Conservation (phyloP, 768 basidiomycete species). For the Megacollybia marginata region DNA sequence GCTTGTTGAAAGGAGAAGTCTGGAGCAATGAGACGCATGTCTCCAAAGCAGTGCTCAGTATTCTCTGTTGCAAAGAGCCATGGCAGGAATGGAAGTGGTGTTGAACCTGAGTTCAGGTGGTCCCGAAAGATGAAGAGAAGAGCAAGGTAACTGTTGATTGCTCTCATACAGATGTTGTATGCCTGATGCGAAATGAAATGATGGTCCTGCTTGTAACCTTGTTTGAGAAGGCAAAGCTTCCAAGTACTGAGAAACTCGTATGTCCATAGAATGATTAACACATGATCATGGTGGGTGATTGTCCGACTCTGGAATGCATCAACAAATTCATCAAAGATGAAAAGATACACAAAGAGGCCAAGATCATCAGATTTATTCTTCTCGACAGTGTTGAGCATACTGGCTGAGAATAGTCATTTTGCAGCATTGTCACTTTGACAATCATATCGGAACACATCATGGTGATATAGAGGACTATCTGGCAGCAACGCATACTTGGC, state of each 20-base stretch:
- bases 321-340: slow-evolving; percentile 28
- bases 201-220: slow-evolving; percentile 10
- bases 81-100: slow-evolving; percentile 26
- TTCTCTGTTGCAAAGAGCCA: slow-evolving; percentile 27
- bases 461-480: slow-evolving; percentile 14
- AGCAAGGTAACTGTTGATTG: slow-evolving; percentile 24
- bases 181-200: slow-evolving; percentile 27
- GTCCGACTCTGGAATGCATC: slow-evolving; percentile 30
- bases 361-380: slow-evolving; percentile 16
- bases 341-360: too few relatives aligned
- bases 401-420: slow-evolving; percentile 27
- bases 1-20: slow-evolving; percentile 28
- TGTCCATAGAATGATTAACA: slow-evolving; percentile 22
- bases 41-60: slow-evolving; percentile 27
- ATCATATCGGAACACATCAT: slow-evolving; percentile 27
- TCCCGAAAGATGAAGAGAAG: slow-evolving; percentile 29
- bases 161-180: slow-evolving; percentile 19
- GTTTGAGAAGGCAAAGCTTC: slow-evolving; percentile 13
- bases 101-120: slow-evolving; percentile 7
- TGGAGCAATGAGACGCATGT: slow-evolving; percentile 17
- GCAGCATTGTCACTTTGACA: slow-evolving; percentile 39
- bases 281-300: slow-evolving; percentile 17
- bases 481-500: slow-evolving; percentile 8
- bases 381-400: slow-evolving; percentile 16
- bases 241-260: slow-evolving; percentile 23